Conservation (phyloP, 805 yeast genomes). For the Metschnikowia santaceciliae region DNA sequence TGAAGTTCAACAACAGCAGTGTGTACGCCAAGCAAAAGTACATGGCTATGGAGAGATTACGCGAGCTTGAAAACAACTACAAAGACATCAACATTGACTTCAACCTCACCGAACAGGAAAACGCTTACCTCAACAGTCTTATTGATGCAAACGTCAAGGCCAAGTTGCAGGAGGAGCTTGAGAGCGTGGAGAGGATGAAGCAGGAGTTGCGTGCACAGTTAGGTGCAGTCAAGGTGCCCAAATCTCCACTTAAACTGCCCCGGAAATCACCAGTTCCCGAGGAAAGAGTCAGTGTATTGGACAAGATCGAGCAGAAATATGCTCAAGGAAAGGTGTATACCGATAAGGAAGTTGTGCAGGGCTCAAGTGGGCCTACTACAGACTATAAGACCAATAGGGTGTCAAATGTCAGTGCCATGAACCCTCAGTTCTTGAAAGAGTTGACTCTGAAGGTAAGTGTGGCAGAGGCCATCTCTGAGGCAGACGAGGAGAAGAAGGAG, state of each 20-base stretch:
- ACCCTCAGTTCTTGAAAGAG: slow-evolving; percentile 52
- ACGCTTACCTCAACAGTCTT: slow-evolving; percentile 12
- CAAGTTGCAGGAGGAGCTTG: slow-evolving; percentile 39
- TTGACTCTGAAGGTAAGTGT: slow-evolving; percentile 47
- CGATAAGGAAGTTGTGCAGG: slow-evolving; percentile 8
- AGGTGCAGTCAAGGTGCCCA: slow-evolving; percentile 16
- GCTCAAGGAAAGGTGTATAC: slow-evolving; percentile 39
- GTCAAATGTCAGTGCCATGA: slow-evolving; percentile 36
- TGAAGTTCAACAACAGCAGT: slow-evolving; percentile 63
- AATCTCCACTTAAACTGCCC: slow-evolving; percentile 3
- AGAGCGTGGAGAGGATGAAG: slow-evolving; percentile 40
- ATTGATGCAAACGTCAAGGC: slow-evolving; percentile 33
- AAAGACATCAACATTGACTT: slow-evolving; percentile 62
- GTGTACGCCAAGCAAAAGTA: slow-evolving; percentile 55
- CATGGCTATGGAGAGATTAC: slow-evolving; percentile 67
- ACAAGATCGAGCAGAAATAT: slow-evolving; percentile 42
- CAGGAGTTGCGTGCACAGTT: slow-evolving; percentile 39
- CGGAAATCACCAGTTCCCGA: slow-evolving; percentile 12
- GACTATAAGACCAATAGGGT: slow-evolving; percentile 29
- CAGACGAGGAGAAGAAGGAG: slow-evolving; percentile 12
- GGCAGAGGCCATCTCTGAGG: slow-evolving; percentile 29
- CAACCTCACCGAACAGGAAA: slow-evolving; percentile 18
- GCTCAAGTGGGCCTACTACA: slow-evolving; percentile 20
- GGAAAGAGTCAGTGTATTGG: slow-evolving; percentile 16
- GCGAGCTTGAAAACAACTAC: slow-evolving; percentile 63